phyloP scores from a whole-genome alignment of 2,329 filamentous ascomycete species.

The Verticillium longisporum region DNA sequence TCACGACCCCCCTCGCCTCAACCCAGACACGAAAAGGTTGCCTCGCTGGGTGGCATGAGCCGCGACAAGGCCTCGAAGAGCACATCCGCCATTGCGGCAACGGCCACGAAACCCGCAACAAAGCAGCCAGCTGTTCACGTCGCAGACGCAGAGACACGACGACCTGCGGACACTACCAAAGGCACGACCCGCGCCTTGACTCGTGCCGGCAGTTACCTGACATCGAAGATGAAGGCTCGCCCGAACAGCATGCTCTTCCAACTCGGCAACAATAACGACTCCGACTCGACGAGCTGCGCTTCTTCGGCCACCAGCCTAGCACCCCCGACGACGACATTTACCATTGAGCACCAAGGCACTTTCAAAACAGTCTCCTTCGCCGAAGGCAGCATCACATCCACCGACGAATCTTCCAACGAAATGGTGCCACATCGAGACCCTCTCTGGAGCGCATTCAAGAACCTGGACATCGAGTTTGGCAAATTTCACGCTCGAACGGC shows the following conservation, averaged over 20 bases:
- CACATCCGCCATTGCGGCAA: conserved; percentile 14
- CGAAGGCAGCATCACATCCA: conserved; percentile 28
- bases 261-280: conserved; percentile 26
- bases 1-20: conserved; percentile 43
- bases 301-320: conserved; percentile 40
- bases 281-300: conserved; percentile 33
- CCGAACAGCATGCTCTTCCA: conserved; percentile 35
- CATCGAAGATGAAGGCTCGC: conserved; percentile 39
- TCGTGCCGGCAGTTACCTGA: conserved; percentile 41
- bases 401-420: conserved; percentile 39
- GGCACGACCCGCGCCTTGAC: conserved; percentile 29
- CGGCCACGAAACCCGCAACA: conserved; percentile 16
- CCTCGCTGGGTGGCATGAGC: background rate
- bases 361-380: conserved; percentile 29
- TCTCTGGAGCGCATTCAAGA: conserved; percentile 48
- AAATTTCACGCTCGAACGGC: conserved; percentile 66
- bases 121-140: conserved; percentile 21
- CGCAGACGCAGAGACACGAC: conserved; percentile 20
- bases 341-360: conserved; percentile 12
- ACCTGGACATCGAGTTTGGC: conserved; percentile 39
- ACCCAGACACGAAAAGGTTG: background rate
- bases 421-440: conserved; percentile 41
- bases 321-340: conserved; percentile 26
- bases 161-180: conserved; percentile 28
- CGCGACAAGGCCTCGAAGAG: conserved; percentile 13